Percentiles rank a stretch among this genome's conserved stretches.
Conservation (phyloP, 257 asterid species). For the Solanum infundibuliforme region DNA sequence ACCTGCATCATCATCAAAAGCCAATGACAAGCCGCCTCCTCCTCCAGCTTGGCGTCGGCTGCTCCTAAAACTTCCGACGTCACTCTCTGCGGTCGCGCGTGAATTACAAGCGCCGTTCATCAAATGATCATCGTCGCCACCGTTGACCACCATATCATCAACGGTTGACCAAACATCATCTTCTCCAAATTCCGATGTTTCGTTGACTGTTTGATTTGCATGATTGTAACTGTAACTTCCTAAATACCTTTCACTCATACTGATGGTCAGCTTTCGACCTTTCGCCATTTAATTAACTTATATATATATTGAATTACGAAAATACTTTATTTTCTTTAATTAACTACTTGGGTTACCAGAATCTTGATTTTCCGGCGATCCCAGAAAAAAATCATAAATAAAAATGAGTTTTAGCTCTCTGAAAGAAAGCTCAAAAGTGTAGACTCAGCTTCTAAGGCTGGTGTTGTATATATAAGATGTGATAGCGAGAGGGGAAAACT, state of each 20-base stretch:
- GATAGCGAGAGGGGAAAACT: slow-evolving; percentile 4
- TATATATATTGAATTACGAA: background rate
- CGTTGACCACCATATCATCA: slow-evolving; percentile 27
- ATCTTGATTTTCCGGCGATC: slow-evolving; percentile 30
- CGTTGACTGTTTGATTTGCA: slow-evolving; percentile 25
- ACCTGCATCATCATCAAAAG: slow-evolving; percentile 43
- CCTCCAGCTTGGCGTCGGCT: slow-evolving; percentile 21
- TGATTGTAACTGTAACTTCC: slow-evolving; percentile 22
- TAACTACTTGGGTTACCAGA: slow-evolving; percentile 9
- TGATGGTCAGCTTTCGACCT: slow-evolving; percentile 50
- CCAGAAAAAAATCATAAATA: background rate
- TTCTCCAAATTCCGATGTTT: slow-evolving; percentile 50
- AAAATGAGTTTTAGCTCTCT: background rate
- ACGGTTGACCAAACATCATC: slow-evolving; percentile 72
- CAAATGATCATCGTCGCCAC: slow-evolving; percentile 22
- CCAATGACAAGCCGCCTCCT: slow-evolving; percentile 42
- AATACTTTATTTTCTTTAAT: background rate
- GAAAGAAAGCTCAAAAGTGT: background rate
- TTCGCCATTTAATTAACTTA: slow-evolving; percentile 44
- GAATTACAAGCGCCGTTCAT: slow-evolving; percentile 24
- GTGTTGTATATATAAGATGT: slow-evolving; percentile 39
- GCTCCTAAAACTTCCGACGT: background rate
- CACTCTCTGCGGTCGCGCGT: slow-evolving; percentile 29
- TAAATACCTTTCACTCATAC: slow-evolving; percentile 51
- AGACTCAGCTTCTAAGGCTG: slow-evolving; percentile 14